Base-by-base conservation (phyloP, 23 red algal genomes). In the Pyropia yezoensis region DNA sequence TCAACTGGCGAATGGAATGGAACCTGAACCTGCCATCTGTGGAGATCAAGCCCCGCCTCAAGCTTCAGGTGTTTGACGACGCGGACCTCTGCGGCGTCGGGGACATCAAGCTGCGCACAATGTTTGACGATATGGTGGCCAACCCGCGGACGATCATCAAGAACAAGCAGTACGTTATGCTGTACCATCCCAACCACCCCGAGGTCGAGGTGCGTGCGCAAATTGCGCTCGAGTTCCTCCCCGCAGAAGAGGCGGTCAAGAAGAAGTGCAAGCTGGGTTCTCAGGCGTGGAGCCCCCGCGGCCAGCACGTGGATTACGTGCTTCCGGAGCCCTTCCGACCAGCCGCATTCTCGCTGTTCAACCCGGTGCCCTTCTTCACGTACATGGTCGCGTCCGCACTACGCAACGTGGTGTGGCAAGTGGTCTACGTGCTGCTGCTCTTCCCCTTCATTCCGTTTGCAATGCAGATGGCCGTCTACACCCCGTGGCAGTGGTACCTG, bases 1-100 rank as follows among this genome's bases (percentile, higher is more conserved):
- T 75, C 53, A 90, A 90, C 52, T 77, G 78, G 78, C 70, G 86
- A 20, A 61, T 90, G 73, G 74, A 77, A 32, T 90, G 86, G 86
- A n/a, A 68, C 12, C 28, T 90, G 19, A 50, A 90, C 15, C 66
- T 90, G 26, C 86, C 86, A 0, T 70, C 63, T 1, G 23, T 79
- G 50, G 78, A 90, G 55, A 67, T 90, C 27, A 90, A 83, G 62
- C 86, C 86, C 17, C 69, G 86, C 17, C 65, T 90, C 3, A 90
- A 90, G 57, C 39, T 90, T 4, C 67, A 80, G 50, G 65, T 90
- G 32, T 90, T 90, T 83, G 86, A 90, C 34, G 71, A 82, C 50
- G 74, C 70, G 19, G 69, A 80, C 51, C 76, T 90, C 29, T 82
- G 77, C 33, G 86, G 74, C 5, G 52, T 66, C 1, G 78, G 63